phyloP scores from a whole-genome alignment of 345 rosid genomes.

The Luvunga scandens region DNA sequence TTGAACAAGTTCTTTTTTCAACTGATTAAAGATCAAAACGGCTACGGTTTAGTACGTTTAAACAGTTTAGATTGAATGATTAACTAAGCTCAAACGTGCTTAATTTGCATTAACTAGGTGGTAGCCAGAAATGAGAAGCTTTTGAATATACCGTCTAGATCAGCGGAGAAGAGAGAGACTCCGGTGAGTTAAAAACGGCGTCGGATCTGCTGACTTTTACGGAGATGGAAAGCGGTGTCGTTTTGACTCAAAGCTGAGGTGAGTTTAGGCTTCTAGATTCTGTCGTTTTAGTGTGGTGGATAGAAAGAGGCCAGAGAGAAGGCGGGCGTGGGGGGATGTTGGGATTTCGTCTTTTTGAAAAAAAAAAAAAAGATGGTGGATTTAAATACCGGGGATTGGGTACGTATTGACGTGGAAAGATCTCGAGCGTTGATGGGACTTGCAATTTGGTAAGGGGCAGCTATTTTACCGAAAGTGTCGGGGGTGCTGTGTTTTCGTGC shows the following conservation, averaged over 20 bases:
- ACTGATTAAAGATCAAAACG: background rate
- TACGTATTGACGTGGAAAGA: slow-evolving; percentile 8
- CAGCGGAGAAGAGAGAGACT: slow-evolving; percentile 11
- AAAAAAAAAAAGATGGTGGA: background rate
- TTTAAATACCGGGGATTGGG: slow-evolving; percentile 6
- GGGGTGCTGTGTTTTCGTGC: background rate
- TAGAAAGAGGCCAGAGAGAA: background rate
- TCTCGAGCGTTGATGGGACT: slow-evolving; percentile 9
- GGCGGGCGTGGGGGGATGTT: background rate
- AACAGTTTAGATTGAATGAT: background rate
- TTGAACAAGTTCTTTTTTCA: background rate
- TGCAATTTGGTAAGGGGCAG: slow-evolving; percentile 17
- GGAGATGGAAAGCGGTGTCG: slow-evolving; percentile 4
- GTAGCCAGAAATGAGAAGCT: background rate
- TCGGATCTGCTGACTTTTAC: slow-evolving; percentile 11
- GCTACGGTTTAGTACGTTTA: slow-evolving; percentile 6
- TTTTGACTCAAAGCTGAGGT: background rate
- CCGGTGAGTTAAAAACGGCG: slow-evolving; percentile 9
- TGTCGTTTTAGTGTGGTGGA: background rate
- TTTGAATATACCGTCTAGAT: slow-evolving; percentile 29
- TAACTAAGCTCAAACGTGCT: background rate
- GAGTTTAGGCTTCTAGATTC: background rate
- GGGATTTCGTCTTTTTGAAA: accelerated
- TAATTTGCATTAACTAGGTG: background rate
- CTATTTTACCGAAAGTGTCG: slow-evolving; percentile 20